Conservation (phyloP, 176 grass and related monocot genomes). For the Bonia amplexicaulis region DNA sequence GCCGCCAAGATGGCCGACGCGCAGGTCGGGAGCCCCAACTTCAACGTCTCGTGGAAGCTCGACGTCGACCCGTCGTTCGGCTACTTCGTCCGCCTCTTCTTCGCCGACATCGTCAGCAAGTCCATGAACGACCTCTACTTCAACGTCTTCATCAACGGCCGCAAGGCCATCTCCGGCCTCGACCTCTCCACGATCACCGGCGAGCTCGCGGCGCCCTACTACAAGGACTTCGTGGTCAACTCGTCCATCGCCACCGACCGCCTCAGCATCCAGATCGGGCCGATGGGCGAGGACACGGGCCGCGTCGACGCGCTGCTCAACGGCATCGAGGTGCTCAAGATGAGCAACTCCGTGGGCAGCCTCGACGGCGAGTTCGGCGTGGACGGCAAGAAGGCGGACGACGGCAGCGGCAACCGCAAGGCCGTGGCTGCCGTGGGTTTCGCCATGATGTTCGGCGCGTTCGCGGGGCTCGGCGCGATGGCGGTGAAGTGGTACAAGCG, state of each 20-base stretch:
- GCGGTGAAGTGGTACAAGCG: slow-evolving; percentile 77
- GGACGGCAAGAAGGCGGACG: slow-evolving; percentile 60
- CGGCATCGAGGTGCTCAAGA: slow-evolving; percentile 84
- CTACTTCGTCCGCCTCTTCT: slow-evolving; percentile 73
- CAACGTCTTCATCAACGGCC: slow-evolving; percentile 68
- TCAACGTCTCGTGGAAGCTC: slow-evolving; percentile 81
- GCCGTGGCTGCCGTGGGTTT: slow-evolving; percentile 70
- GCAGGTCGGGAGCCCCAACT: slow-evolving; percentile 37
- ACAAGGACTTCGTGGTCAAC: slow-evolving; percentile 82
- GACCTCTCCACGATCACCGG: slow-evolving; percentile 72
- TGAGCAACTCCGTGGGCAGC: slow-evolving; percentile 75
- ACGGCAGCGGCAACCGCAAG: slow-evolving; percentile 19
- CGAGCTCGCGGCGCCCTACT: slow-evolving; percentile 61
- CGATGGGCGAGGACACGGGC: slow-evolving; percentile 63
- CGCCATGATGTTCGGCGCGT: slow-evolving; percentile 82
- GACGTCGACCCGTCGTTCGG: slow-evolving; percentile 58
- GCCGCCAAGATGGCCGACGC: slow-evolving; percentile 69
- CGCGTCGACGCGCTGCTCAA: slow-evolving; percentile 74
- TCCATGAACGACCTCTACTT: slow-evolving; percentile 86
- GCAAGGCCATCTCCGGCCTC: slow-evolving; percentile 66
- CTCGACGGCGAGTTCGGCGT: slow-evolving; percentile 93
- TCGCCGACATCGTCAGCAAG: slow-evolving; percentile 88
- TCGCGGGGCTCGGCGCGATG: slow-evolving; percentile 81
- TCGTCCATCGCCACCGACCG: slow-evolving; percentile 27
- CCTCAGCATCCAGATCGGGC: slow-evolving; percentile 59